Conservation (phyloP, 139 green algal genomes). For the Chlamydomonas asymmetrica region DNA sequence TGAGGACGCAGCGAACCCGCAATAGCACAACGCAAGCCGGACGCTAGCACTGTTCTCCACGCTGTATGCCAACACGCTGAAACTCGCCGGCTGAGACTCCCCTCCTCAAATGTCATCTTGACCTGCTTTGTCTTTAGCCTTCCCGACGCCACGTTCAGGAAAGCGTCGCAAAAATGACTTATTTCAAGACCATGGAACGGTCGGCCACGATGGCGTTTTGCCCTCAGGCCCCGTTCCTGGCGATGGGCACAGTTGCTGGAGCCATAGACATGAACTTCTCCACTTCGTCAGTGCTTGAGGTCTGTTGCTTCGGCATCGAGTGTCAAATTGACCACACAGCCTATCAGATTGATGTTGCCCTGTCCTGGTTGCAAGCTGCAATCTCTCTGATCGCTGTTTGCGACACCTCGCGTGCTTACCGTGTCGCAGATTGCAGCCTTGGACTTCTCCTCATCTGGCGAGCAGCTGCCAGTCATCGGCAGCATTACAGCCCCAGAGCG, state of each 20-base stretch:
- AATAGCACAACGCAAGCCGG: too few species aligned
- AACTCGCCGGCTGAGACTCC: too few species aligned
- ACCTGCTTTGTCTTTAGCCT: too few species aligned
- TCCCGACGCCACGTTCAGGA: too few species aligned
- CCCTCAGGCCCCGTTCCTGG: constrained; percentile 68
- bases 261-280: constrained; percentile 90
- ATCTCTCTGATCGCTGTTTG: too few species aligned
- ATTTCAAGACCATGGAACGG: constrained; percentile 70
- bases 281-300: constrained; percentile 76
- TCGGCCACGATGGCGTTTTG: constrained; percentile 80
- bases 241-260: constrained; percentile 85
- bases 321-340: neutral
- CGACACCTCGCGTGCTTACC: neutral
- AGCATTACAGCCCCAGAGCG: constrained; percentile 77
- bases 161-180: constrained; percentile 46
- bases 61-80: too few species aligned
- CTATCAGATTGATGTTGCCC: neutral
- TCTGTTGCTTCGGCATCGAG: constrained; percentile 41
- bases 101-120: too few species aligned
- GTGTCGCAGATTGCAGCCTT: constrained; percentile 74
- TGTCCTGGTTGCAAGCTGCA: too few species aligned
- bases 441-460: constrained; percentile 58
- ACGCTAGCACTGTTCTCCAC: too few species aligned
- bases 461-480: constrained; percentile 55
- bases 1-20: too few species aligned